Conservation (phyloP, 257 asterid genomes). For the Nicotiana attenuata region DNA sequence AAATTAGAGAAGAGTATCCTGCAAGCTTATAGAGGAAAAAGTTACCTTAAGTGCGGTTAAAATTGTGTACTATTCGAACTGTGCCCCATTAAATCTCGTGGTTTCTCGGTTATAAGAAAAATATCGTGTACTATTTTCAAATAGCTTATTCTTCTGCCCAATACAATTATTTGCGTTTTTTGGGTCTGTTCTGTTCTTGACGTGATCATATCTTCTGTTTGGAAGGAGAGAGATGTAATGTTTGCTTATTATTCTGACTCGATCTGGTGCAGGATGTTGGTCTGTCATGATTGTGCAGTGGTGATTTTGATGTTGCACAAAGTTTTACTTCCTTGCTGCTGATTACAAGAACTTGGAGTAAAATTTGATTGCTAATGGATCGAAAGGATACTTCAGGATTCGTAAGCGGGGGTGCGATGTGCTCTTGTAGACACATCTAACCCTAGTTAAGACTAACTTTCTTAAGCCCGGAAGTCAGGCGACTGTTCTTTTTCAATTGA, state of each 20-base stretch:
- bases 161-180: not conserved
- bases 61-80: too few species aligned
- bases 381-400: constrained; percentile 95
- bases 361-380: constrained; percentile 48
- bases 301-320: constrained; percentile 26
- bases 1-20: not conserved
- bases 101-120: too few species aligned
- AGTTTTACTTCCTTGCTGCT: constrained; percentile 24
- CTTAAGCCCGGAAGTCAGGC: constrained; percentile 77
- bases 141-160: not conserved
- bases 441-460: constrained; percentile 42
- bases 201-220: not conserved
- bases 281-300: constrained; percentile 15
- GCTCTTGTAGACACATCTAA: constrained; percentile 61
- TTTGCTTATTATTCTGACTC: not conserved
- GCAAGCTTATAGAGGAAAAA: not conserved
- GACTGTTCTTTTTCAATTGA: constrained; percentile 56
- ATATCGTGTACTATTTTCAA: not conserved
- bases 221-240: not conserved
- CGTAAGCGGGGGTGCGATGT: constrained; percentile 90
- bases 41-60: not conserved
- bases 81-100: too few species aligned
- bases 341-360: constrained; percentile 15
- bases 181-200: not conserved
- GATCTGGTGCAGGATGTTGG: constrained; percentile 41